These are phyloP conservation scores for Triticum turgidum DNA, from an alignment of 176 grass and related monocot species.

Conservation along the genomic window DNA sequence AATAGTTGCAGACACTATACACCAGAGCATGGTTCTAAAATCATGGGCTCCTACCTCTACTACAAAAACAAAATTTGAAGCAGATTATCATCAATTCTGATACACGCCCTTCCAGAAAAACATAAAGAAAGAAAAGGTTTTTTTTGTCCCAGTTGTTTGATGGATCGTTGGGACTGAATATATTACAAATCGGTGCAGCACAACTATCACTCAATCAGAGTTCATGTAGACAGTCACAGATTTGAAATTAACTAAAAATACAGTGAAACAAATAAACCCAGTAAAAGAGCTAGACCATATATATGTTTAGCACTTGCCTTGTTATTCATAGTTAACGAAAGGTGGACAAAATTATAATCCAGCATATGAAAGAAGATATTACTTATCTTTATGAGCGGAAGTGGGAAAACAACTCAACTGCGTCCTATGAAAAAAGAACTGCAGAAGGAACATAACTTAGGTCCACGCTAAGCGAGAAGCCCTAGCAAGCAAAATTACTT, in stretches of 20 bases:
- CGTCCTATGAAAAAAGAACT: background rate
- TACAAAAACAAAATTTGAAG: background rate
- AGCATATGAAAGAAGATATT: background rate
- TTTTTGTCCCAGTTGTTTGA: background rate
- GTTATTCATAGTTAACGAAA: background rate
- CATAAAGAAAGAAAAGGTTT: background rate
- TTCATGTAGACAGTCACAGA: background rate
- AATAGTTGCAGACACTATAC: background rate
- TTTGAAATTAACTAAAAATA: background rate
- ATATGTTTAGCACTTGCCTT: background rate
- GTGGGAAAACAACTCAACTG: background rate
- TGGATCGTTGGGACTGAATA: background rate
- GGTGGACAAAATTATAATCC: too few relatives aligned
- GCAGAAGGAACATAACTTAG: background rate
- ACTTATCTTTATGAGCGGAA: background rate
- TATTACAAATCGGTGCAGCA: background rate
- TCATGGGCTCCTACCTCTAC: background rate
- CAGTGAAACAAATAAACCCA: background rate
- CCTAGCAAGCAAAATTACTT: background rate
- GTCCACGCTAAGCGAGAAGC: background rate
- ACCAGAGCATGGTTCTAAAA: background rate
- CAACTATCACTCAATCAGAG: background rate
- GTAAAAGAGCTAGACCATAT: background rate
- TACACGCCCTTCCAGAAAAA: background rate
- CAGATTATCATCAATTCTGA: background rate